Base-by-base conservation (phyloP, 345 rosid species). In the Euphorbia pulcherrima region DNA sequence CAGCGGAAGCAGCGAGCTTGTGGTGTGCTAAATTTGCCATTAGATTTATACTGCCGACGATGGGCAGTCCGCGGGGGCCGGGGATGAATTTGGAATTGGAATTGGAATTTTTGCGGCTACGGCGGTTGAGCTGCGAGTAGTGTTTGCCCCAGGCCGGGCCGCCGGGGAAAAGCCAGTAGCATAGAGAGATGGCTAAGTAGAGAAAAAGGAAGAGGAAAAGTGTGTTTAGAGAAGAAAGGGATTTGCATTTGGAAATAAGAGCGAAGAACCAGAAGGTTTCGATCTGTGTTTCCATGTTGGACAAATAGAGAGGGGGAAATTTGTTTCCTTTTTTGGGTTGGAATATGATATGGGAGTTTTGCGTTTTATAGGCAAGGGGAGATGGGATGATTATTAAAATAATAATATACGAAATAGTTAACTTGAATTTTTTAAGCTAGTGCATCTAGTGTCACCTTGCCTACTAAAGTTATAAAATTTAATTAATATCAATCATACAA, bases 121-220 rank as follows among this genome's bases (percentile, higher is more conserved):
- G 3, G 37, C 37, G 37, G 28, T 37, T 44, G 75, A n/a, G 30
- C 47, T 16, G 30, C 47, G 33, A 50, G 56, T 71, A 48, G 52
- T 72, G 64, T 13, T 68, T 73, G 37, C 88, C 86, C 88, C 88
- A 85, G 10, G 86, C 85, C 11, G 81, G 86, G 14, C 88, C 88
- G 2, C 83, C 86, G 6, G 86, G 86, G 69, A 29, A 44, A 21
- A 65, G 37, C 86, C 88, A 82, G 72, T 53, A 72, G 63, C 54
- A 62, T 3, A 80, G 11, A 53, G 78, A 68, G 24, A 67, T 26
- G 77, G 68, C 76, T 26, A 82, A 56, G 71, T 72, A 79, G 6
- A 80, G 60, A 21, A 65, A 60, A 44, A 75, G 8, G 26, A 74
- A 46, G 8, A 73, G 64, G 24, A 63, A 53, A 70, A 77, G 9